phyloP scores from a whole-genome alignment of 1,139 yeast genomes.

The Sugiyamaella xylanicola region DNA sequence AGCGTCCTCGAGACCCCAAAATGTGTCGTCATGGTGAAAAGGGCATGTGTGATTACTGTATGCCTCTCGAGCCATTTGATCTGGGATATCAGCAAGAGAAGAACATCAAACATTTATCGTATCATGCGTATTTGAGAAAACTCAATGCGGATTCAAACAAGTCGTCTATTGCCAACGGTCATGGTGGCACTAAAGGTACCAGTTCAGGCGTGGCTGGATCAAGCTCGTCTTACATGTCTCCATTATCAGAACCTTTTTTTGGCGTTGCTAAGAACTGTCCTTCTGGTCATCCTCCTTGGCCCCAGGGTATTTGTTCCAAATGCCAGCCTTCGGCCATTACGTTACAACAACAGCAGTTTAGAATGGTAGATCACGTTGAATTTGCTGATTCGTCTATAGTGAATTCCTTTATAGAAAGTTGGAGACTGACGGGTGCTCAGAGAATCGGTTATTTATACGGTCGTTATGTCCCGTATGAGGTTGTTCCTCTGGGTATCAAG shows the following conservation, averaged over 20 bases:
- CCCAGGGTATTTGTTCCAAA: conserved; percentile 92
- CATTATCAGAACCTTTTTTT: conserved; percentile 73
- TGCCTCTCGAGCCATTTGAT: conserved; percentile 96
- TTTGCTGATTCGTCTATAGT: conserved; percentile 73
- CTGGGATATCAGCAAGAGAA: conserved; percentile 70
- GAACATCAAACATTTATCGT: conserved; percentile 84
- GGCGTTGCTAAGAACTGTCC: conserved; percentile 64
- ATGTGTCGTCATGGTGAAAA: conserved; percentile 87
- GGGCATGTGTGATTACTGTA: conserved; percentile 98
- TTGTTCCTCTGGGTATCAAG: conserved; percentile 89
- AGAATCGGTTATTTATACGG: conserved; percentile 88
- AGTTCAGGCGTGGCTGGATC: conserved; percentile 47
- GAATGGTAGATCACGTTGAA: conserved; percentile 98
- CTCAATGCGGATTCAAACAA: conserved; percentile 71
- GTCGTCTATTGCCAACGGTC: conserved; percentile 19
- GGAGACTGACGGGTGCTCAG: conserved; percentile 90
- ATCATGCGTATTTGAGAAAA: conserved; percentile 78
- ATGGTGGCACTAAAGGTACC: conserved; percentile 41
- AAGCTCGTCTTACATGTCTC: conserved; percentile 74
- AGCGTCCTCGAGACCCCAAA: conserved; percentile 55
- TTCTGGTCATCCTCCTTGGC: conserved; percentile 90
- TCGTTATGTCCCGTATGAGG: conserved; percentile 69
- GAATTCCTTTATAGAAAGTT: conserved; percentile 80
- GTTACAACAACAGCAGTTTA: conserved; percentile 80
- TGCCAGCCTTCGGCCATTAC: conserved; percentile 97